Evolutionary conservation across 495 filamentous ascomycete genomes (phyloP).

Genomic region (Cercophora newfieldiana): DNA sequence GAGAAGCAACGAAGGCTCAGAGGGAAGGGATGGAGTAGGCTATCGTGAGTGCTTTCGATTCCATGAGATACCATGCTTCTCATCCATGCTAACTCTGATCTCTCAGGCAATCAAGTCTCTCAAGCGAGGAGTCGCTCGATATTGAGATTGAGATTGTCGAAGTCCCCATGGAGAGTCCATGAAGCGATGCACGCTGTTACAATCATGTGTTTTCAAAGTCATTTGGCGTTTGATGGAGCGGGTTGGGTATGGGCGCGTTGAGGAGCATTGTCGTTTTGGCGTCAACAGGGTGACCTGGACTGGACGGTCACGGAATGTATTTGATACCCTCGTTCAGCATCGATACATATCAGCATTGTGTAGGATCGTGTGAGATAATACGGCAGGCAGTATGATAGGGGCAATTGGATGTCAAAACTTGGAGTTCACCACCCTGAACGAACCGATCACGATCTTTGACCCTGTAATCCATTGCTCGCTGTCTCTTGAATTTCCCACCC

Average conservation of each 20-base stretch:
- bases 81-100: neutral
- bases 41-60: slow-evolving; percentile 30
- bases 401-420: no score
- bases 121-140: neutral
- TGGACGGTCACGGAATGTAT: neutral
- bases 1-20: neutral
- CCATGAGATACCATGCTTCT: neutral
- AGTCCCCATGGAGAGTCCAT: neutral
- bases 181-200: neutral
- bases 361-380: neutral
- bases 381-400: neutral
- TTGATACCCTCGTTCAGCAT: neutral
- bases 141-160: neutral
- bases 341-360: neutral
- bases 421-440: no score
- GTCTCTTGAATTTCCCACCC: no score
- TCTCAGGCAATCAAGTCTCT: neutral
- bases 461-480: no score
- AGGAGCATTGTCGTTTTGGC: neutral
- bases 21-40: neutral
- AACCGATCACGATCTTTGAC: no score
- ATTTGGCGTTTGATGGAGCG: neutral
- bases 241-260: neutral
- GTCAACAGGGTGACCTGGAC: neutral
- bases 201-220: neutral